A percentile compares a stretch with the other conserved stretches of the same genome.
Evolutionary conservation across 1,284 basidiomycete species (phyloP).

Genomic region (Heterobasidion irregulare): DNA sequence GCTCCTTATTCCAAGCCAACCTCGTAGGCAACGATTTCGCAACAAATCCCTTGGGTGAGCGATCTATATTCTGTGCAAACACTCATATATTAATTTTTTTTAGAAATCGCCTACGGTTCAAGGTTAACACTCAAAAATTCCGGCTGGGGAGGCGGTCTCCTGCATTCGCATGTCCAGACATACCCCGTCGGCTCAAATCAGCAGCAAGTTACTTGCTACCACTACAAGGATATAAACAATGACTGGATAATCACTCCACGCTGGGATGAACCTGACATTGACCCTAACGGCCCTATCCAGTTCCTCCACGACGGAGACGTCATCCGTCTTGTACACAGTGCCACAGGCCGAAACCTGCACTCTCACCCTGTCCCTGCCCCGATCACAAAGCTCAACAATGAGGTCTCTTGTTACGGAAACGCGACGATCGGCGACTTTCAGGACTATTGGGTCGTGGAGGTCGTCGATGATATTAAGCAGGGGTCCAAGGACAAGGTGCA

Average conservation of each 20-base stretch:
- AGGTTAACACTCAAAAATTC: slow-evolving; percentile 94
- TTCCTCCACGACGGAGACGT: slow-evolving; percentile 76
- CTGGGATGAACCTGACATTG: slow-evolving; percentile 68
- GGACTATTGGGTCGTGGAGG: slow-evolving; percentile 91
- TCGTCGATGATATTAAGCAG: slow-evolving; percentile 83
- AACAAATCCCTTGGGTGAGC: slow-evolving; percentile 73
- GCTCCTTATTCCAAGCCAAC: slow-evolving; percentile 97
- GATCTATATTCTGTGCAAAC: background rate
- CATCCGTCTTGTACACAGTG: slow-evolving; percentile 74
- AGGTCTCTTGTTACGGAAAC: slow-evolving; percentile 93
- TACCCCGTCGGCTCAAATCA: slow-evolving; percentile 91
- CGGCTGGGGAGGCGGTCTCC: slow-evolving; percentile 93
- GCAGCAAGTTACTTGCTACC: slow-evolving; percentile 98
- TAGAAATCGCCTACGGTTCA: slow-evolving; percentile 88
- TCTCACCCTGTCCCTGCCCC: slow-evolving; percentile 87
- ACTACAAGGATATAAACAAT: slow-evolving; percentile 99
- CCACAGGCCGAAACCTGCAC: slow-evolving; percentile 90
- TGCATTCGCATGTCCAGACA: slow-evolving; percentile 95
- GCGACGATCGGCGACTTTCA: slow-evolving; percentile 78
- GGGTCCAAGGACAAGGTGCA: slow-evolving; percentile 53
- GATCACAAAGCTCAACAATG: slow-evolving; percentile 83
- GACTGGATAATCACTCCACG: slow-evolving; percentile 79
- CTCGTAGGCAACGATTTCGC: slow-evolving; percentile 91
- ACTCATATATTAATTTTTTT: background rate
- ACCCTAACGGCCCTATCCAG: slow-evolving; percentile 57